Evolutionary conservation across 192 early-diverging fungal species (phyloP), one percentile per base, ranked within the genome.

Genomic region (Hyaloraphidium curvatum): DNA sequence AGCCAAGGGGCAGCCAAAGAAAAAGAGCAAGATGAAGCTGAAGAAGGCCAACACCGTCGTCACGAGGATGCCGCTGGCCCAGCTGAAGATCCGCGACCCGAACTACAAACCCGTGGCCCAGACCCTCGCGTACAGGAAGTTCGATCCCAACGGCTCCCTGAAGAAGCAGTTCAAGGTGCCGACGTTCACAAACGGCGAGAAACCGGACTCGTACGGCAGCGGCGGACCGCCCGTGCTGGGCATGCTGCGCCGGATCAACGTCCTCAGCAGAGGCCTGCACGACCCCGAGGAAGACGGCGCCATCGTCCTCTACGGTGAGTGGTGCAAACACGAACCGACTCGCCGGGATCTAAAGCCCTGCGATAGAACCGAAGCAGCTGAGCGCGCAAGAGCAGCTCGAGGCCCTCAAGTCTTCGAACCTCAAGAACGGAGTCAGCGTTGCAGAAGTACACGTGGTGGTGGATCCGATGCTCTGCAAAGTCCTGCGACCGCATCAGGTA

Each of bases 281-380:
- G 89, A 91, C 43, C 88, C 86, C 11, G 82, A 80, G 9, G 76
- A 75, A 3, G 80, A 83, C 40, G 81, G 77, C 22, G 86, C 94
- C 0, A 73, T 97, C 29, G 74, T 97, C 4, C 59, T 97, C 5
- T 90, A 84, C 66, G 72, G 80, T 41, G n/a, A n/a, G n/a, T n/a
- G n/a, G n/a, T n/a, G n/a, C n/a, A n/a, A n/a, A n/a, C n/a, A 91
- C 91, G 0, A 61, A 70, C 19, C 7, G 7, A 22, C 33, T 11
- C 33, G 33, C 33, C n/a, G n/a, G 7, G n/a, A n/a, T 37, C 33
- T 37, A 7, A 37, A 37, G 9, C 33, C 33, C 33, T 11, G 33
- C 25, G 5, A 22, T 25, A 48, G 43, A 48, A 48, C 43, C 43
- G 53, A 63, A 59, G 11, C 56, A 63, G 31, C 56, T 75, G 16